Base-by-base conservation (phyloP, 2,329 filamentous ascomycete species). In the Cordyceps cateniannulata region DNA sequence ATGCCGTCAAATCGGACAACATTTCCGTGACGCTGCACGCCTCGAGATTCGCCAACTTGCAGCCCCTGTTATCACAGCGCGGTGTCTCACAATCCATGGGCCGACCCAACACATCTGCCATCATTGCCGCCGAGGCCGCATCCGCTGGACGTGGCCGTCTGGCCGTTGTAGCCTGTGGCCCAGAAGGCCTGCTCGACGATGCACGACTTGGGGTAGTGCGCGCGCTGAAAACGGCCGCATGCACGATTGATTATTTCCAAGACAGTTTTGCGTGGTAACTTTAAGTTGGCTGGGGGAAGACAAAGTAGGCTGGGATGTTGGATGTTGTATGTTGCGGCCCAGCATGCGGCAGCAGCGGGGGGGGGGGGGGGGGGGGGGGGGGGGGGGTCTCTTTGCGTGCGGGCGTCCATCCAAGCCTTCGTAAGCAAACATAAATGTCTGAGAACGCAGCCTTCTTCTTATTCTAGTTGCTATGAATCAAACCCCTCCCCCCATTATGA, bases 141-240 rank as follows among this genome's bases (percentile, higher is more conserved):
- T 60, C 29, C 16, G 45, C 55, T 14, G 29, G 27, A 16, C 9
- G 38, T 1, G 52, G 52, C n/a, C 52, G 52, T 14, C 44, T 79
- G 1, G 78, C 77, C 0, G 69, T 80, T 0, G 69, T 80, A 5
- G 75, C 75, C 0, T 80, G 78, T 61, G 78, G 78, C 0, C 78
- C 78, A 10, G 73, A 71, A 3, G 69, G 66, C 40, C 76, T 80
- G 76, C 75, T 75, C 0, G 78, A 80, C 62, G 75, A 78, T 25
- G 70, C 76, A 2, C 66, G 78, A 49, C 64, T 64, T 49, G 72
- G 74, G 0, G 74, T 76, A 0, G 69, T 73, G 0, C 65, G 67
- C 1, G 64, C 69, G 14, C 61, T 78, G 16, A 62, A 63, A 1
- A 62, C 61, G 5, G 68, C 69, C 0, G 63, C 63, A 7, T 65